A percentile compares a stretch with the other conserved stretches of the same genome.
Conservation (phyloP, 306 rosid species). For the Erythrophleum fordii region DNA sequence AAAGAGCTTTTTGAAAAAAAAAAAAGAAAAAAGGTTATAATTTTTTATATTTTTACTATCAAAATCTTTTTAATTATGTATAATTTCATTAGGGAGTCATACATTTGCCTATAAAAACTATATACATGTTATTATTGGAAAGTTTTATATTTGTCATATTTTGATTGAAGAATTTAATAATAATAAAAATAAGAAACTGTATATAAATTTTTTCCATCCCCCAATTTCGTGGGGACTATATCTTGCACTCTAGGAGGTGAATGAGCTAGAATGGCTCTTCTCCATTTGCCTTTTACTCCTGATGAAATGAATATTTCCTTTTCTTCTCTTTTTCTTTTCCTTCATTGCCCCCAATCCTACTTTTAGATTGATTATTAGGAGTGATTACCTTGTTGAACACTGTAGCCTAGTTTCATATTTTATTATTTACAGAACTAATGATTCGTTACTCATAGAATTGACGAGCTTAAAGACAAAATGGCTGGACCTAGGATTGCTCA, state of each 20-base stretch:
- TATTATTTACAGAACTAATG: neutral
- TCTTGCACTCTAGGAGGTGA: neutral
- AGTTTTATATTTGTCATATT: too few relatives aligned
- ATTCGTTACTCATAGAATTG: slow-evolving; percentile 40
- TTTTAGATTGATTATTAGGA: slow-evolving; percentile 3
- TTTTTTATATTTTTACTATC: too few relatives aligned
- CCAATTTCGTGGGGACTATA: neutral
- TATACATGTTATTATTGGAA: too few relatives aligned
- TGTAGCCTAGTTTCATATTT: slow-evolving; percentile 2
- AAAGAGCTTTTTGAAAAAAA: neutral
- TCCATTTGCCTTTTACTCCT: neutral
- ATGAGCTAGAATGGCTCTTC: neutral
- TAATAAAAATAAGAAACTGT: too few relatives aligned
- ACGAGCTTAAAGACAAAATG: slow-evolving; percentile 52
- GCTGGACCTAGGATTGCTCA: slow-evolving; percentile 86
- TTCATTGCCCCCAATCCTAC: neutral
- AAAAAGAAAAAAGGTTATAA: too few relatives aligned
- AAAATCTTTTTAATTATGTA: too few relatives aligned
- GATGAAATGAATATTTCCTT: too few relatives aligned
- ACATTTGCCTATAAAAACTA: too few relatives aligned
- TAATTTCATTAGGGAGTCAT: too few relatives aligned
- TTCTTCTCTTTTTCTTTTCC: neutral
- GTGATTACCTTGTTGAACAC: slow-evolving; percentile 12
- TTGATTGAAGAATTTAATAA: too few relatives aligned
- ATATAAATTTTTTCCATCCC: too few relatives aligned